Evolutionary conservation across 768 basidiomycete species (phyloP).

Genomic region (Boletus tylopilopsis): DNA sequence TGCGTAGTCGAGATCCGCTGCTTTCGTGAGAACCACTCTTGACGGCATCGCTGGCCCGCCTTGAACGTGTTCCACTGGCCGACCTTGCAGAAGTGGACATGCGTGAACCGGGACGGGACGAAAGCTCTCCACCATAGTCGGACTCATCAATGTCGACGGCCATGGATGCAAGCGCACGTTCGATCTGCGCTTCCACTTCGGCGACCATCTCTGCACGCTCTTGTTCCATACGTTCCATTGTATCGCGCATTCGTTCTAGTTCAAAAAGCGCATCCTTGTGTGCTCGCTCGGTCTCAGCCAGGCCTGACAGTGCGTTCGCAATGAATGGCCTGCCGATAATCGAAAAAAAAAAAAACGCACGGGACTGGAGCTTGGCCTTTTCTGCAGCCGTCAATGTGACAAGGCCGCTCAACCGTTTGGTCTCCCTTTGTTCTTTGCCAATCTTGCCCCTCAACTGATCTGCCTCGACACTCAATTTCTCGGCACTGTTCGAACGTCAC

Average conservation of each 20-base stretch:
- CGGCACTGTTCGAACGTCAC: constrained; percentile 93
- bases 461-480: constrained; percentile 84
- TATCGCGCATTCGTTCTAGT: constrained; percentile 75
- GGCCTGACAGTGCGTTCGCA: constrained; percentile 43
- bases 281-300: constrained; percentile 76
- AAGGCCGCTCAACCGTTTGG: constrained; percentile 76
- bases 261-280: constrained; percentile 80
- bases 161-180: constrained; percentile 82
- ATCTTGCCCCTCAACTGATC: constrained; percentile 82
- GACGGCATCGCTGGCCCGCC: constrained; percentile 56
- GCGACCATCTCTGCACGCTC: constrained; percentile 88
- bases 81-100: constrained; percentile 53
- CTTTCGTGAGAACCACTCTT: constrained; percentile 34
- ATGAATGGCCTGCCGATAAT: constrained; percentile 1
- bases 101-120: constrained; percentile 66
- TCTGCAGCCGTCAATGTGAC: constrained; percentile 75
- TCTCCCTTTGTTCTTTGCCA: constrained; percentile 87
- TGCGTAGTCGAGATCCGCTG: constrained; percentile 48
- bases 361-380: constrained; percentile 71
- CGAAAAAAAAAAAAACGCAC: constrained; percentile 43
- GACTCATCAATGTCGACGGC: constrained; percentile 72
- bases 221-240: constrained; percentile 84
- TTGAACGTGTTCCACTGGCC: constrained; percentile 46
- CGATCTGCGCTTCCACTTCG: constrained; percentile 91
- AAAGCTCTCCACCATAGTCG: constrained; percentile 54